Conservation (phyloP, 768 basidiomycete species). For the Trametes maxima region DNA sequence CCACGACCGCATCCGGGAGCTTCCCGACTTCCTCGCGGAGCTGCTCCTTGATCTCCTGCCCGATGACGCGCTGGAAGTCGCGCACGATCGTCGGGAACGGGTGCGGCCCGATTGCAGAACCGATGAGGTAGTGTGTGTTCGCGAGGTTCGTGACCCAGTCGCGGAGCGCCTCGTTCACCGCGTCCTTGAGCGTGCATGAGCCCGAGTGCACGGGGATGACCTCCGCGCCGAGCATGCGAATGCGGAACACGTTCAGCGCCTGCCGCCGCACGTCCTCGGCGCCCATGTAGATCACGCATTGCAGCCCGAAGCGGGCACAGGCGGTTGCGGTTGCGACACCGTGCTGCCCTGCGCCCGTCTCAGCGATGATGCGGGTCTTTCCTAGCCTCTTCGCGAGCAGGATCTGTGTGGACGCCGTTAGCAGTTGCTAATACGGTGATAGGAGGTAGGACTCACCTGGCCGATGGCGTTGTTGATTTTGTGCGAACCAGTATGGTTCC, state of each 20-base stretch:
- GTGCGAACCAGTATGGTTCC: slow-evolving; percentile 98
- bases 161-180: slow-evolving; percentile 97
- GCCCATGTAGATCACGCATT: slow-evolving; percentile 98
- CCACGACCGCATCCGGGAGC: slow-evolving; percentile 91
- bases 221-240: slow-evolving; percentile 94
- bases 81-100: slow-evolving; percentile 99
- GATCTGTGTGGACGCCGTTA: slow-evolving; percentile 54
- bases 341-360: slow-evolving; percentile 98
- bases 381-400: slow-evolving; percentile 92
- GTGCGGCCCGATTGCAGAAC: slow-evolving; percentile 96
- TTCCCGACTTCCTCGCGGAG: slow-evolving; percentile 72
- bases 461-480: slow-evolving; percentile 99
- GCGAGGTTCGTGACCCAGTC: slow-evolving; percentile 98
- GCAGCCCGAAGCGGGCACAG: slow-evolving; percentile 93
- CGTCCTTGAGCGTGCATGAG: slow-evolving; percentile 94
- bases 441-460: slow-evolving; percentile 52
- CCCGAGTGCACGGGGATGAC: slow-evolving; percentile 94
- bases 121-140: slow-evolving; percentile 94
- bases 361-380: slow-evolving; percentile 96
- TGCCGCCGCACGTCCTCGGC: slow-evolving; percentile 96
- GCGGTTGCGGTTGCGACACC: slow-evolving; percentile 99
- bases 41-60: slow-evolving; percentile 92
- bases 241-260: slow-evolving; percentile 96
- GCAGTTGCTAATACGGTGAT: slow-evolving; percentile 8
- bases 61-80: slow-evolving; percentile 96